Evolutionary conservation across 345 rosid genomes (phyloP), one percentile per base, ranked within the genome.

Genomic region (Eucalyptus pauciflora): DNA sequence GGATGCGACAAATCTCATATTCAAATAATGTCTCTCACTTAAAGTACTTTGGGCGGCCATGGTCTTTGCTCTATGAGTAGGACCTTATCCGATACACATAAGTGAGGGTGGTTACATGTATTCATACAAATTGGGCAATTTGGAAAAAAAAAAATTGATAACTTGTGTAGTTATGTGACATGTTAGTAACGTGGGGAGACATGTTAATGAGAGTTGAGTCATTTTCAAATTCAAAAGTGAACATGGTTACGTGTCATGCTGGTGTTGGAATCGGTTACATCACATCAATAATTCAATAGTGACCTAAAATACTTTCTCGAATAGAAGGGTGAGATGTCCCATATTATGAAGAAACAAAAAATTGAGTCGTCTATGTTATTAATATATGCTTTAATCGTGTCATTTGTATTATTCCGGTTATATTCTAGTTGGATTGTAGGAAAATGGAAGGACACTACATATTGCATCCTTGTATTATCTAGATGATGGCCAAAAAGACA

Each of bases 231-330:
- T 69, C 80, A 69, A 69, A 33, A 69, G 43, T 3, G 13, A 69
- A 69, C 7, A 3, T 67, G 4, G 4, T 67, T 33, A 33, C 45
- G 17, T 69, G 81, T 33, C 25, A 17, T 2, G 45, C 0, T 3
- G 5, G 20, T 14, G 2, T 33, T 31, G 3, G 4, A 33, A 17
- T 69, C 2, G 3, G 7, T 8, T 3, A 17, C 7, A 9, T 69
- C 45, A 69, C 4, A 4, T 9, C 81, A 33, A 69, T 69, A 13
- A 33, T 5, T 69, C 24, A 33, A 69, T 10, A 9, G 4, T 17
- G 24, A 69, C 43, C 25, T 17, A 69, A 16, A 33, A 69, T 33
- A 17, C 45, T 31, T 69, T 33, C 24, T 69, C 4, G 2, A 31
- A 18, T 18, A 33, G 4, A 33, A 24, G 81, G 81, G 24, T 17